These are phyloP conservation scores for Beauveria varroae DNA, from an alignment of 2,329 filamentous ascomycete species.

Conservation along the genomic window DNA sequence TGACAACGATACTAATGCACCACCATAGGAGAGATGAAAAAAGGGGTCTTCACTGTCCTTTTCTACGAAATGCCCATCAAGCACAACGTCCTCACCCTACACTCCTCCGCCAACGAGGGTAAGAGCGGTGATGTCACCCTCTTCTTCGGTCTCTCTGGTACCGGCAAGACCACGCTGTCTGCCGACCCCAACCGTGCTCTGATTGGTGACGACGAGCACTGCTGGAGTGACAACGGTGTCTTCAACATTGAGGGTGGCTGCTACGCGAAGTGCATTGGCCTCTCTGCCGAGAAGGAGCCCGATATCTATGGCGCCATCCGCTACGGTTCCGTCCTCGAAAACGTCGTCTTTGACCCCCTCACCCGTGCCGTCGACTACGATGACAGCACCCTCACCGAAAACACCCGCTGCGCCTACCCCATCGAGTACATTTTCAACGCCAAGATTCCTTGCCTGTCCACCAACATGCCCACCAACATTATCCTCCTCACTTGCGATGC, in stretches of 20 bases:
- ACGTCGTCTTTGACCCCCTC: slow-evolving; percentile 91
- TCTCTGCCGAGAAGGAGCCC: slow-evolving; percentile 97
- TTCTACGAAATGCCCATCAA: slow-evolving; percentile 99
- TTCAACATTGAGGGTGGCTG: slow-evolving; percentile 99
- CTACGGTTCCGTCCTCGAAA: slow-evolving; percentile 96
- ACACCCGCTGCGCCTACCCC: slow-evolving; percentile 96
- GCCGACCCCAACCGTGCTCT: slow-evolving; percentile 93
- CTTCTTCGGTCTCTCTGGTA: slow-evolving; percentile 98
- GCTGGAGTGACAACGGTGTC: slow-evolving; percentile 92
- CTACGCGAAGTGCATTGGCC: slow-evolving; percentile 97
- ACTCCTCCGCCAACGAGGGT: slow-evolving; percentile 98
- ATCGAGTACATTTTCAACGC: slow-evolving; percentile 99
- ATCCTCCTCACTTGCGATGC: slow-evolving; percentile 97
- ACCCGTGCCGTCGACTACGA: slow-evolving; percentile 94
- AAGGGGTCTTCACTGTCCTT: slow-evolving; percentile 96
- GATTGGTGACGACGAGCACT: slow-evolving; percentile 99
- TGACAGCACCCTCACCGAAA: slow-evolving; percentile 89
- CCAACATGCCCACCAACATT: slow-evolving; percentile 90
- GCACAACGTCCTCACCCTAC: slow-evolving; percentile 96
- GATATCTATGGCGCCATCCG: slow-evolving; percentile 95
- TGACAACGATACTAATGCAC: slow-evolving; percentile 1
- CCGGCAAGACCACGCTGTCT: slow-evolving; percentile 96
- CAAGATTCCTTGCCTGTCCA: slow-evolving; percentile 91
- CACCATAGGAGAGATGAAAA: slow-evolving; percentile 59
- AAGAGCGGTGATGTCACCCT: slow-evolving; percentile 91